These are phyloP conservation scores for Tolypocladium pustulatum DNA, from an alignment of 2,329 filamentous ascomycete genomes.

Conservation along the genomic window DNA sequence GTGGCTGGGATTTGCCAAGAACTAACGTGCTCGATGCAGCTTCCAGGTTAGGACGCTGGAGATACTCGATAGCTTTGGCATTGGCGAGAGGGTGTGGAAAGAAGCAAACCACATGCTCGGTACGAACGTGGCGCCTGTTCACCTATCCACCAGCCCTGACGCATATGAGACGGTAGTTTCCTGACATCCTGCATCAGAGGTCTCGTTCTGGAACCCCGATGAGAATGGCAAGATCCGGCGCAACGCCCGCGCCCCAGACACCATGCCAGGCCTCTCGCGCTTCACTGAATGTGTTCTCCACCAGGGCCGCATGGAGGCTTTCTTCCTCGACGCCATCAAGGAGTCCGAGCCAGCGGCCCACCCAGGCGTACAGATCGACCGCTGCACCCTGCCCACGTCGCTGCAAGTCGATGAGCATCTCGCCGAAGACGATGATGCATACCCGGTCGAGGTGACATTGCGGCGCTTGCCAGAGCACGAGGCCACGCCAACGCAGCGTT, in stretches of 20 bases:
- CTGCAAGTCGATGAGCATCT: constrained; percentile 42
- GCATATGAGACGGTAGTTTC: too few species aligned
- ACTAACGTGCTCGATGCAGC: constrained; percentile 4
- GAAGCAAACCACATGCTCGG: constrained; percentile 61
- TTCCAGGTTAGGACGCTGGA: constrained; percentile 57
- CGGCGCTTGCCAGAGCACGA: constrained; percentile 48
- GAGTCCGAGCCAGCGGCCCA: constrained; percentile 31
- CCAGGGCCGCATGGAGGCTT: constrained; percentile 60
- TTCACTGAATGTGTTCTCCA: constrained; percentile 60
- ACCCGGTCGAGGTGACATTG: constrained; percentile 51
- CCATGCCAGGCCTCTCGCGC: constrained; percentile 45
- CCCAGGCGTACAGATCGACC: constrained; percentile 39
- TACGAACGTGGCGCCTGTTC: constrained; percentile 15
- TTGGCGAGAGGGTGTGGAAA: constrained; percentile 53
- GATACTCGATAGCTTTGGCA: constrained; percentile 63
- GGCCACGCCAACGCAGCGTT: constrained; percentile 32
- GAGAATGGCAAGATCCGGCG: constrained; percentile 44
- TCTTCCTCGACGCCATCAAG: constrained; percentile 52
- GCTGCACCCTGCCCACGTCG: constrained; percentile 45
- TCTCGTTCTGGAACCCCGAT: constrained; percentile 48
- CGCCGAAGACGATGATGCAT: constrained; percentile 37
- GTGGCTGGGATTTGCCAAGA: not conserved
- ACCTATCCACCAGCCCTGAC: too few species aligned
- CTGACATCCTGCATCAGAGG: not conserved
- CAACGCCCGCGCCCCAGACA: constrained; percentile 52